Conservation (phyloP, 1,284 basidiomycete genomes). For the Bjerkandera adusta region DNA sequence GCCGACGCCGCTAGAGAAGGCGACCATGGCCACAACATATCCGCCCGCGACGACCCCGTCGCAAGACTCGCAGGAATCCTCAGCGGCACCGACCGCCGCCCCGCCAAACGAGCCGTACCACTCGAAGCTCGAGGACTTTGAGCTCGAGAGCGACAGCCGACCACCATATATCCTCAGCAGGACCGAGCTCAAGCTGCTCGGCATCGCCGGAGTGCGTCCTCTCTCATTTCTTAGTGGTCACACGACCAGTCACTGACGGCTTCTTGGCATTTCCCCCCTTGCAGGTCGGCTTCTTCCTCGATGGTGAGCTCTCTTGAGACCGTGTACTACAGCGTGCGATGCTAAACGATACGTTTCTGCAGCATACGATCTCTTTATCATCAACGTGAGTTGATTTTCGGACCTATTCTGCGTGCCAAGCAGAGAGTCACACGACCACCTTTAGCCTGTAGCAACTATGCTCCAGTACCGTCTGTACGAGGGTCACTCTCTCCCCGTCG, state of each 20-base stretch:
- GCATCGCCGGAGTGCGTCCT: conserved; percentile 55
- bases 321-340: background rate
- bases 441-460: conserved; percentile 71
- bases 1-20: background rate
- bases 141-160: conserved; percentile 38
- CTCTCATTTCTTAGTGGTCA: conserved; percentile 5
- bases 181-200: conserved; percentile 54
- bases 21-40: background rate
- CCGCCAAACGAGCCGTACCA: conserved; percentile 5
- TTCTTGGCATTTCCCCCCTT: background rate
- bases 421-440: background rate
- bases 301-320: conserved; percentile 39
- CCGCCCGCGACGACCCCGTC: background rate
- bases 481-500: conserved; percentile 49
- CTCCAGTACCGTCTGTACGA: conserved; percentile 70
- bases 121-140: conserved; percentile 42
- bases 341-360: conserved; percentile 1
- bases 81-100: background rate
- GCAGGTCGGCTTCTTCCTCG: conserved; percentile 69
- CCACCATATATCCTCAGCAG: conserved; percentile 45
- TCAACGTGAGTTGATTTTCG: conserved; percentile 58
- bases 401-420: background rate
- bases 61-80: background rate
- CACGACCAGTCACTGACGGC: conserved; percentile 4
- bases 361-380: conserved; percentile 79